Percentiles rank a stretch among this genome's conserved stretches.
phyloP scores from a whole-genome alignment of 148 eudicot species.

The Rhododendron mucronatum region DNA sequence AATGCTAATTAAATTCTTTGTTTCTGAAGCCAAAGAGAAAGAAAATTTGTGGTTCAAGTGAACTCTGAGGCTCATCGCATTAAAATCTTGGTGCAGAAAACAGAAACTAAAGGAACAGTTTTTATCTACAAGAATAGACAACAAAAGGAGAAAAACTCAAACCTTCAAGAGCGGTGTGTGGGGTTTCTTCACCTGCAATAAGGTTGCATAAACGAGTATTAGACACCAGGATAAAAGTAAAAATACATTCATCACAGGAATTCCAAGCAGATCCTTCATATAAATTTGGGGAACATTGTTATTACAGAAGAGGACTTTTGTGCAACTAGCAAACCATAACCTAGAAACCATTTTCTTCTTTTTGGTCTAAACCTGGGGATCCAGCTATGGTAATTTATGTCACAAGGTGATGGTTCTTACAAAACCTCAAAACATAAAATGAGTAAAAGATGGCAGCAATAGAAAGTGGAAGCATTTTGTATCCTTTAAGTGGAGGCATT shows the following conservation, averaged over 20 bases:
- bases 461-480: background rate
- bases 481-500: background rate
- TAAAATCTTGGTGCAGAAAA: background rate
- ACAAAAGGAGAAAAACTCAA: slow-evolving; percentile 3
- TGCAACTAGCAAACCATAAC: background rate
- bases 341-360: background rate
- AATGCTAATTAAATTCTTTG: background rate
- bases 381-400: background rate
- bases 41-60: background rate
- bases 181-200: slow-evolving; percentile 50
- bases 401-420: background rate
- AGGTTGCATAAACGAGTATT: background rate
- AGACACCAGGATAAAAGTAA: background rate
- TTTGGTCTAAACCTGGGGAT: background rate
- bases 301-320: background rate
- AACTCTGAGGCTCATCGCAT: background rate
- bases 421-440: background rate
- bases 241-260: background rate
- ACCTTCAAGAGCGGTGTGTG: slow-evolving; percentile 55
- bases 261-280: background rate
- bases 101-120: background rate
- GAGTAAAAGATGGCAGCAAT: background rate
- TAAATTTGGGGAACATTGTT: background rate
- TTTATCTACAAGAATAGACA: background rate
- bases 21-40: background rate